A percentile compares a stretch with the other conserved stretches of the same genome.
These are phyloP conservation scores for Trapa incisa DNA, from an alignment of 345 rosid species.

Conservation along the genomic window DNA sequence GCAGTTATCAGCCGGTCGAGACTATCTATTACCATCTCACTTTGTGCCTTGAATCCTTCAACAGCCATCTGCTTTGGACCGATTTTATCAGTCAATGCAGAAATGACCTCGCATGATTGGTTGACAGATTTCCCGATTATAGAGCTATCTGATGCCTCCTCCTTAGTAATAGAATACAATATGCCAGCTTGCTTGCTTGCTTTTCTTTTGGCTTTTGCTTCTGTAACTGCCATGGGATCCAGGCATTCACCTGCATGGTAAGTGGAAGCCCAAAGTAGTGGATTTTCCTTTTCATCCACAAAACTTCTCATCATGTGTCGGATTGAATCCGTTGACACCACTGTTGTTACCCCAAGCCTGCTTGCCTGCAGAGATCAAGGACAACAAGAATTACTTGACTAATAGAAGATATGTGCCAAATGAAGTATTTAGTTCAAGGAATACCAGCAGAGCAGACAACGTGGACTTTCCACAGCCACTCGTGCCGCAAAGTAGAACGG, in stretches of 20 bases:
- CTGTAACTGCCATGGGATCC: slow-evolving; percentile 87
- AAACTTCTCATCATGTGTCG: slow-evolving; percentile 99
- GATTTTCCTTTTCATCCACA: slow-evolving; percentile 78
- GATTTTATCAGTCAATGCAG: slow-evolving; percentile 31
- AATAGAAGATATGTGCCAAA: no score
- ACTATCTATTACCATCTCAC: slow-evolving; percentile 99
- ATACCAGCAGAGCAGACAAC: slow-evolving; percentile 92
- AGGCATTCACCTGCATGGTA: slow-evolving; percentile 93
- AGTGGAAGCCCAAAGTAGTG: slow-evolving; percentile 94
- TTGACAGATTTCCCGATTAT: slow-evolving; percentile 29
- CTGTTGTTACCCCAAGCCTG: slow-evolving; percentile 88
- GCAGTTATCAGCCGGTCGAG: slow-evolving; percentile 88
- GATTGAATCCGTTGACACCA: slow-evolving; percentile 87
- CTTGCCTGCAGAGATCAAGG: slow-evolving; percentile 29
- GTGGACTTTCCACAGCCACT: slow-evolving; percentile 99
- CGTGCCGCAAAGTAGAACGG: slow-evolving; percentile 93
- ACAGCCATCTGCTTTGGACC: slow-evolving; percentile 88
- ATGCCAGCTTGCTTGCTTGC: slow-evolving; percentile 53
- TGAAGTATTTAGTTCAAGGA: slow-evolving; percentile 9
- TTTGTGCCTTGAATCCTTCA: slow-evolving; percentile 95
- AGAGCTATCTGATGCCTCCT: slow-evolving; percentile 28
- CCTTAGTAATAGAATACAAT: slow-evolving; percentile 26
- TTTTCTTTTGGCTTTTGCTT: slow-evolving; percentile 69
- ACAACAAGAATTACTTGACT: slow-evolving; percentile 3
- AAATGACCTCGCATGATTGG: slow-evolving; percentile 23